These are phyloP conservation scores for Trifolium repens DNA, from an alignment of 306 rosid genomes.

Conservation along the genomic window DNA sequence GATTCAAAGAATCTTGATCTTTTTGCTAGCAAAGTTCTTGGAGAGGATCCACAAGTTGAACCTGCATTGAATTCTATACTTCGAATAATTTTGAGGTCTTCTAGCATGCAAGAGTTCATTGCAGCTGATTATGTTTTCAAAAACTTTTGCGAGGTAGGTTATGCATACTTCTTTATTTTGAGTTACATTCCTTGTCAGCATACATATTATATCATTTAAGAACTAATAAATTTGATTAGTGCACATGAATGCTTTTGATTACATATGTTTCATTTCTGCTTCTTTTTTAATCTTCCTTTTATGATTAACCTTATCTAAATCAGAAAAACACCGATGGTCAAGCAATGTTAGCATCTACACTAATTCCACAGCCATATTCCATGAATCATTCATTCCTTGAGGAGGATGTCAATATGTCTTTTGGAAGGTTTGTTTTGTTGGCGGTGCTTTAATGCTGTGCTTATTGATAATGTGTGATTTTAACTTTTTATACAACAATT, in stretches of 20 bases:
- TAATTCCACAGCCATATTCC: slow-evolving; percentile 87
- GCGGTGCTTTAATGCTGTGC: slow-evolving; percentile 30
- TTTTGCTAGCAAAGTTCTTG: slow-evolving; percentile 82
- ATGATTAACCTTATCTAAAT: slow-evolving; percentile 42
- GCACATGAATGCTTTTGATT: slow-evolving; percentile 27
- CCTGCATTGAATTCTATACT: slow-evolving; percentile 88
- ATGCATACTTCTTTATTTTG: slow-evolving; percentile 20
- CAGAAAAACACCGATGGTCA: slow-evolving; percentile 89
- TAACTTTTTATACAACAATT: not conserved
- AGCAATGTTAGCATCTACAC: slow-evolving; percentile 86
- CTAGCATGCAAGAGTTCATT: slow-evolving; percentile 81
- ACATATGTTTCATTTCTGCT: slow-evolving; percentile 20
- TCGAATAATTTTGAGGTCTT: slow-evolving; percentile 81
- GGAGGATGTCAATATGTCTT: slow-evolving; percentile 91
- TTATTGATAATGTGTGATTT: slow-evolving; percentile 19
- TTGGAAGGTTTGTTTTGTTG: slow-evolving; percentile 81
- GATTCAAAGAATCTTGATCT: slow-evolving; percentile 77
- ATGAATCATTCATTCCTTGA: slow-evolving; percentile 70
- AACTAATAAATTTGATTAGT: slow-evolving; percentile 14
- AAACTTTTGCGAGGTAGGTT: slow-evolving; percentile 88
- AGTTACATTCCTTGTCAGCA: slow-evolving; percentile 13
- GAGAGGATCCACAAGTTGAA: slow-evolving; percentile 80
- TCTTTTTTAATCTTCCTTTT: not conserved
- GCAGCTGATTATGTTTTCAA: slow-evolving; percentile 90
- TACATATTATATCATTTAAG: slow-evolving; percentile 18